Evolutionary conservation across 768 basidiomycete species (phyloP).

Genomic region (Russula earlei): DNA sequence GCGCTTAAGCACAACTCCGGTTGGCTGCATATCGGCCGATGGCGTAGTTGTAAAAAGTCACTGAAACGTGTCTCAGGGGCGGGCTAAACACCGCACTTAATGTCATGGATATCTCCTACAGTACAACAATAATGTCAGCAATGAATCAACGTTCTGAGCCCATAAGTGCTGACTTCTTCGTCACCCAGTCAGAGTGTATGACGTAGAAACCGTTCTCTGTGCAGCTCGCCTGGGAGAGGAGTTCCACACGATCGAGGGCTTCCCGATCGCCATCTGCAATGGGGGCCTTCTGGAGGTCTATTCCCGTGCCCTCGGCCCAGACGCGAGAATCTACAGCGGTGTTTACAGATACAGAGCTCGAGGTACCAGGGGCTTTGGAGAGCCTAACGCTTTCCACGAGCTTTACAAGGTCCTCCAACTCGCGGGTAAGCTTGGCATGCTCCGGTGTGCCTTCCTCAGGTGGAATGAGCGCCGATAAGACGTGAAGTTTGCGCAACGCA

Average conservation of each 20-base stretch:
- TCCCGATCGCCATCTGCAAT: slow-evolving; percentile 16
- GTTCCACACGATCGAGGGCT: slow-evolving; percentile 31
- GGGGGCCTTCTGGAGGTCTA: slow-evolving; percentile 21
- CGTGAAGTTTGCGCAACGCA: slow-evolving; percentile 56
- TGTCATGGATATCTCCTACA: slow-evolving; percentile 1
- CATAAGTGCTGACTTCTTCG: slow-evolving; percentile 8
- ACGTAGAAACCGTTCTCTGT: slow-evolving; percentile 49
- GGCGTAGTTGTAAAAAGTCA: background rate
- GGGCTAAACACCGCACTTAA: slow-evolving; percentile 21
- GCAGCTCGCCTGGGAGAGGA: slow-evolving; percentile 45
- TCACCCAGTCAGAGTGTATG: slow-evolving; percentile 38
- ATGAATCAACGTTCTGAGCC: background rate
- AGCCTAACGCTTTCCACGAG: slow-evolving; percentile 77
- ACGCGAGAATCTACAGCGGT: slow-evolving; percentile 31
- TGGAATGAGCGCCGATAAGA: slow-evolving; percentile 62
- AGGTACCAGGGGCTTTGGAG: slow-evolving; percentile 31
- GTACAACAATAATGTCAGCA: background rate
- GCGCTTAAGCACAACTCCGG: background rate
- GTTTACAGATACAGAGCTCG: background rate
- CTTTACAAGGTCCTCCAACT: slow-evolving; percentile 62
- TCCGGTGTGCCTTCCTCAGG: slow-evolving; percentile 50
- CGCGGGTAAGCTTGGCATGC: slow-evolving; percentile 40
- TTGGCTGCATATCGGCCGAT: background rate
- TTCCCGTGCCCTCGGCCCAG: slow-evolving; percentile 34
- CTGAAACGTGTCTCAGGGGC: background rate